Conservation (phyloP, 257 asterid genomes). For the Solanum bulbocastanum region DNA sequence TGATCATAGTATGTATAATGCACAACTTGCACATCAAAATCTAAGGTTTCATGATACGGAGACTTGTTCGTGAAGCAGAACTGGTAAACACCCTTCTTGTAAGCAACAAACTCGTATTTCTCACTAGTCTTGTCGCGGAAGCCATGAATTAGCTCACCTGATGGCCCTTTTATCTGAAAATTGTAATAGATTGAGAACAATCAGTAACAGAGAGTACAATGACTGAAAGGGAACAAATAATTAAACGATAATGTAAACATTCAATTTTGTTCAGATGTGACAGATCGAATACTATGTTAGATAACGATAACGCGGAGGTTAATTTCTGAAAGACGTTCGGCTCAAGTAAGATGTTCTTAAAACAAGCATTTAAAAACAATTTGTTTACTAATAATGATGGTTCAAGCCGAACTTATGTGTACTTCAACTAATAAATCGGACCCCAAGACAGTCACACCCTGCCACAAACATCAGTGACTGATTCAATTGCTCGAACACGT, state of each 20-base stretch:
- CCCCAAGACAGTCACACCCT: background rate
- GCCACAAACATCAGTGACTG: background rate
- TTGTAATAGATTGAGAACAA: background rate
- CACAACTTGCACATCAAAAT: constrained; percentile 78
- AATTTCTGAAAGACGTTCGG: background rate
- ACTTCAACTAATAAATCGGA: background rate
- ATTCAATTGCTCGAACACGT: background rate
- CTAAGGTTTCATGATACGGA: constrained; percentile 79
- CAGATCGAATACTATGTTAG: background rate
- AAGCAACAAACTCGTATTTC: constrained; percentile 70
- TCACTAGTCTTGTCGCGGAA: constrained; percentile 68
- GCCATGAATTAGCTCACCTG: constrained; percentile 71
- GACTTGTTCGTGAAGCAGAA: constrained; percentile 89
- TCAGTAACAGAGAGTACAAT: background rate
- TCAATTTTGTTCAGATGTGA: background rate
- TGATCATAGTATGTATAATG: constrained; percentile 68
- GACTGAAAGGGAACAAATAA: background rate
- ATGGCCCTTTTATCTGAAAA: constrained; percentile 76
- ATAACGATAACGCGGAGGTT: background rate
- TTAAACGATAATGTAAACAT: background rate
- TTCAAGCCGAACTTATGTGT: background rate
- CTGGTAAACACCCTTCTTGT: constrained; percentile 56
- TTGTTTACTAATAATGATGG: background rate
- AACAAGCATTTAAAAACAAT: background rate
- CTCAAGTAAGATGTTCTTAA: background rate